Evolutionary conservation across 768 basidiomycete species (phyloP).

Genomic region (Glaciozyma martinii): DNA sequence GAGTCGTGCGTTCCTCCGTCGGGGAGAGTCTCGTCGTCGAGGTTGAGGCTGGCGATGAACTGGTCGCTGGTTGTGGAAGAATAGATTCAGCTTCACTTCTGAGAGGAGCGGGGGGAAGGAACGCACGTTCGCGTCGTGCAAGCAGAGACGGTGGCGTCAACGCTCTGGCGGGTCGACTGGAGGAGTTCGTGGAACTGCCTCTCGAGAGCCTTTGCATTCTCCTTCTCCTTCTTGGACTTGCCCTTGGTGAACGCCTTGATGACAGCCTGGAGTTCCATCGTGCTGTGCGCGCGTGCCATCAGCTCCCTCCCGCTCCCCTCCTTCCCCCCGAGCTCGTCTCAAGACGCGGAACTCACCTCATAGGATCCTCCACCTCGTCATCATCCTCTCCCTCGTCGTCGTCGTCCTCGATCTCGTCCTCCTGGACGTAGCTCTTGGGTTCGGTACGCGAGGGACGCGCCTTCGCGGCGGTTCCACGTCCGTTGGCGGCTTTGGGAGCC

Average conservation of each 20-base stretch:
- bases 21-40: neutral
- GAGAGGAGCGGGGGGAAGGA: too few species aligned
- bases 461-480: too few species aligned
- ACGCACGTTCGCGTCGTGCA: neutral
- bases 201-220: neutral
- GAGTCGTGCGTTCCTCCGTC: neutral
- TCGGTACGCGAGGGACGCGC: too few species aligned
- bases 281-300: neutral
- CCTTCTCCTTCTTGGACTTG: constrained; percentile 2
- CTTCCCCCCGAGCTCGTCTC: neutral
- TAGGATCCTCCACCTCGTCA: neutral
- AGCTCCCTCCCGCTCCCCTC: neutral
- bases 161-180: neutral
- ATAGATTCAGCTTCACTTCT: neutral
- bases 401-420: neutral
- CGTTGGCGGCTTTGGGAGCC: too few species aligned
- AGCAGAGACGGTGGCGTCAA: neutral
- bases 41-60: neutral
- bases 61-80: neutral
- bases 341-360: neutral
- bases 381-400: constrained; percentile 1
- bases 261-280: neutral
- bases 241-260: neutral
- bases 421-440: neutral
- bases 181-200: constrained; percentile 23